phyloP scores from a whole-genome alignment of 1,284 basidiomycete species.

The Pseudomicrostroma phylloplanum region DNA sequence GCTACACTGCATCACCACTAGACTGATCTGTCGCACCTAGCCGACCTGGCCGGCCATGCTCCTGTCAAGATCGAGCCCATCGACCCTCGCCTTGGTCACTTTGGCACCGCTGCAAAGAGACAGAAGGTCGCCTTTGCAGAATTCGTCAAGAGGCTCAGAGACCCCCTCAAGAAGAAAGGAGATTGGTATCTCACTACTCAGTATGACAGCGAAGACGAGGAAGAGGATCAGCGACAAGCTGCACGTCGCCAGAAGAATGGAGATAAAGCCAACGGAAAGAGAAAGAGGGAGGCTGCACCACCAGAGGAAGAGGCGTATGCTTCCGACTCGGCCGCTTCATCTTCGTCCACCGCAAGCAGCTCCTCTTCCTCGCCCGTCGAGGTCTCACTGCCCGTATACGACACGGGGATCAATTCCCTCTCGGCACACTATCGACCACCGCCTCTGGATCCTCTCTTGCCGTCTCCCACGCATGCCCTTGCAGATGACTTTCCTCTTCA shows the following conservation, averaged over 20 bases:
- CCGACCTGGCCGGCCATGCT: constrained; percentile 25
- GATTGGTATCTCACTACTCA: constrained; percentile 49
- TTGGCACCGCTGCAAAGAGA: constrained; percentile 38
- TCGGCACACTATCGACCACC: neutral
- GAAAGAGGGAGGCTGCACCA: neutral
- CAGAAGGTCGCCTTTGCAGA: constrained; percentile 24
- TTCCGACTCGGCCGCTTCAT: constrained; percentile 8
- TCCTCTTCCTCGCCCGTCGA: constrained; percentile 10
- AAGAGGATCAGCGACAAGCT: constrained; percentile 6
- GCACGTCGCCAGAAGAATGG: neutral
- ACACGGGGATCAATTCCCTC: neutral
- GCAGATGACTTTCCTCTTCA: constrained; percentile 40
- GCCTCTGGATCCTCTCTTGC: constrained; percentile 34
- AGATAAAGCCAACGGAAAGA: neutral
- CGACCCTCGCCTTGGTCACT: constrained; percentile 29
- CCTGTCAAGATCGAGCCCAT: constrained; percentile 47
- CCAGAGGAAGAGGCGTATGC: neutral
- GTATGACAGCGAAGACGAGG: constrained; percentile 25
- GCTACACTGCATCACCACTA: constrained; percentile 7
- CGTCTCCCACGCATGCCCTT: constrained; percentile 38
- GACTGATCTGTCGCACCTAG: constrained; percentile 36
- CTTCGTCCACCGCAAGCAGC: constrained; percentile 2
- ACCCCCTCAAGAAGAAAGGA: constrained; percentile 20
- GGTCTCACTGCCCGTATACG: constrained; percentile 4
- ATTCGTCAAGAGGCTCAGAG: constrained; percentile 34